Conservation (phyloP, 2,329 filamentous ascomycete genomes). For the Penicillium sp. region DNA sequence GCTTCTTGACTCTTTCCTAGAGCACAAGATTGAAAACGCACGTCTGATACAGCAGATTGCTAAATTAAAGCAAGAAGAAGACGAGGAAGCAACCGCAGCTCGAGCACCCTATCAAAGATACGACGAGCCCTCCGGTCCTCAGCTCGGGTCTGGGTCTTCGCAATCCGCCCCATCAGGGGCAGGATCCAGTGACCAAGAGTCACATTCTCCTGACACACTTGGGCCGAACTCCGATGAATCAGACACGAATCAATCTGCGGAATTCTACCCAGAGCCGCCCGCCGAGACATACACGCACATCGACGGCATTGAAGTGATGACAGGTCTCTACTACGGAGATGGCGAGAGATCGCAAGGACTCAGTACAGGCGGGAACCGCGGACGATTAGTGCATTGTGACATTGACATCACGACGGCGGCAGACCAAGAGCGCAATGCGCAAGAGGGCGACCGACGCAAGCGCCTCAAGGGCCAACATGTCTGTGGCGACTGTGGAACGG, state of each 20-base stretch:
- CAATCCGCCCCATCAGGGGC: neutral
- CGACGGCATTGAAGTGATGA: slow-evolving; percentile 91
- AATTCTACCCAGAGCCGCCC: slow-evolving; percentile 85
- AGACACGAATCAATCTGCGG: slow-evolving; percentile 58
- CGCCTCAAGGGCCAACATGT: slow-evolving; percentile 94
- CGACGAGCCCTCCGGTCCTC: neutral
- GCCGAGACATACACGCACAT: slow-evolving; percentile 74
- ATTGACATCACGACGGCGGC: slow-evolving; percentile 82
- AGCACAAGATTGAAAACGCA: slow-evolving; percentile 97
- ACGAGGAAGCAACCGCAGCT: slow-evolving; percentile 71
- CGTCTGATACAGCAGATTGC: slow-evolving; percentile 79
- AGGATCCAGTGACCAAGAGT: slow-evolving; percentile 31
- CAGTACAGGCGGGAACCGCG: slow-evolving; percentile 80
- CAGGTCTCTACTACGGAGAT: slow-evolving; percentile 81
- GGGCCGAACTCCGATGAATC: slow-evolving; percentile 34
- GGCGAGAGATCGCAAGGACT: slow-evolving; percentile 87
- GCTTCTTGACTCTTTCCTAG: slow-evolving; percentile 86
- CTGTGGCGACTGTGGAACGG: slow-evolving; percentile 91
- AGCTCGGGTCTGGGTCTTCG: neutral
- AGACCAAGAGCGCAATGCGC: slow-evolving; percentile 59
- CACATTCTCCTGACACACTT: slow-evolving; percentile 28
- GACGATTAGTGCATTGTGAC: slow-evolving; percentile 79
- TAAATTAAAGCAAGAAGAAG: slow-evolving; percentile 81
- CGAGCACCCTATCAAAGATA: slow-evolving; percentile 54
- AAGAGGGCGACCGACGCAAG: slow-evolving; percentile 71